Base-by-base conservation (phyloP, 2,329 filamentous ascomycete genomes). In the Colletotrichum plurivorum region DNA sequence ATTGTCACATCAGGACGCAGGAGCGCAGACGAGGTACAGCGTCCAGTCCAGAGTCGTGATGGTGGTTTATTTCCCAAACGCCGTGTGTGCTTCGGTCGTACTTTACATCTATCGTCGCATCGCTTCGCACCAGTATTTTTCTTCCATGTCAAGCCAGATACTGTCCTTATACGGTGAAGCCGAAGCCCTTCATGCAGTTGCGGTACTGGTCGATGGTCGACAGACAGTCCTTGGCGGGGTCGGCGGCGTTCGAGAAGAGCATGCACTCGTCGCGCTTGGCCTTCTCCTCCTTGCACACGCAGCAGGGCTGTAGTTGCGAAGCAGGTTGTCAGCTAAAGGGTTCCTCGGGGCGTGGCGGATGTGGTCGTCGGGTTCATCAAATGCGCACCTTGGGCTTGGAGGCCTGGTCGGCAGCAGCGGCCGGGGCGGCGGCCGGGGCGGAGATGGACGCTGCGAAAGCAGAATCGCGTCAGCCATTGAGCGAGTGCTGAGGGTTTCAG, bases 211-310 rank as follows among this genome's bases (percentile, higher is more conserved):
- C 89, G 72, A 99, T 93, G 71, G 94, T 88, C 58, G 91, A 88
- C 81, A 91, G 88, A 87, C 96, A 99, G 76, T 97, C 94, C 77
- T 89, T 87, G 75, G 93, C 89, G 46, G 96, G 94, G 78, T 98
- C 92, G 77, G 91, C 87, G 70, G 93, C 88, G 71, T 89, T 94
- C 64, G 94, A 97, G 85, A 98, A 98, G 65, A 99, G 93, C 95
- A 99, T 98, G 87, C 96, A 99, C 83, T 99, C 95, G 84, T 99
- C 96, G 72, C 96, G 94, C 75, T 88, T 88, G 46, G 93, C 87
- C 82, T 99, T 99, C 82, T 99, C 94, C 52, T 96, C 90, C 79
- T 95, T 98, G 89, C 96, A 99, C 36, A 98, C 96, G 80, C 96
- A 98, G 88, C 96, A 98, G 51, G 95, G 95, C 94, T 98, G 20